Base-by-base conservation (phyloP, 2,329 filamentous ascomycete genomes). In the Penicillium sp. region DNA sequence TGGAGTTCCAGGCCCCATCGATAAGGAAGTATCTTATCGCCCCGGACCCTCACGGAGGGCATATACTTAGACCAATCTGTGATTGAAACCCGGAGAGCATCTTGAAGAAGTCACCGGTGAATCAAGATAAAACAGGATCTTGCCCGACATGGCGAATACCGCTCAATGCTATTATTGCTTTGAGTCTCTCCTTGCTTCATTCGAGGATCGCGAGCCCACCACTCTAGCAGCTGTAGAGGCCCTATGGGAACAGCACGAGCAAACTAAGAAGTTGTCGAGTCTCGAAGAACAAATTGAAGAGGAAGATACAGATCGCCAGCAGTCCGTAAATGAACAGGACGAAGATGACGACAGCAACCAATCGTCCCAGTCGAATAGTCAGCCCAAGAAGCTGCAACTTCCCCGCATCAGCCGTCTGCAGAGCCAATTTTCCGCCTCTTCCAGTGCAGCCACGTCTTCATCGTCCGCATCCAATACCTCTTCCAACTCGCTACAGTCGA, bases 131-230 rank as follows among this genome's bases (percentile, higher is more conserved):
- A n/a, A n/a, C 12, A 35, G 29, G 6, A 27, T 5, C 5, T 45
- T 27, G 4, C 47, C 38, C 21, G 7, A 18, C 5, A 97, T 97
- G 93, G 93, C 94, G 46, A 88, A 88, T 54, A 76, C 84, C 65
- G 87, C 87, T 56, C 93, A 97, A 75, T 97, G 92, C 75, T 86
- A 93, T 68, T 92, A 87, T 75, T 97, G 92, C 79, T 97, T 99
- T 80, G 94, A 99, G 76, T 81, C 82, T 39, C 85, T 99, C 37
- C 82, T 85, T 47, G 88, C 92, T 51, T 83, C 86, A 57, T 89
- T 96, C 63, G 83, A 90, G 63, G 78, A 82, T 60, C 86, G 87
- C 58, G 80, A 86, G 55, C 77, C 89, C 12, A 79, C 91, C 64
- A 80, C 79, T 46, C 84, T 97, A 25, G 72, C 79, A 41, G 80